phyloP scores from a whole-genome alignment of 2,329 filamentous ascomycete genomes.

The Seiridium cupressi region DNA sequence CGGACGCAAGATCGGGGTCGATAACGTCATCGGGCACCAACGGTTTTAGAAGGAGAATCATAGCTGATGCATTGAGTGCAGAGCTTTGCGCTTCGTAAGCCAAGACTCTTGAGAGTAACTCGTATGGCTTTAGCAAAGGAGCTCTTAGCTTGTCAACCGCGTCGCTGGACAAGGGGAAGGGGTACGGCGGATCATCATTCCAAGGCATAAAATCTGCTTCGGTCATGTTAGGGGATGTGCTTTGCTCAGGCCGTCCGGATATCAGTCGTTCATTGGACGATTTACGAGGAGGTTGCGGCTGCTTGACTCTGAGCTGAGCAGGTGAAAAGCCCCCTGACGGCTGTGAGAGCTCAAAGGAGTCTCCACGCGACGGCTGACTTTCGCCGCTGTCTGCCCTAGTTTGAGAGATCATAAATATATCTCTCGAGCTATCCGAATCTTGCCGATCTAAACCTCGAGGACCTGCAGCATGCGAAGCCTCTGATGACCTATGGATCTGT shows the following conservation, averaged over 20 bases:
- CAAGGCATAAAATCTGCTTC: constrained; percentile 61
- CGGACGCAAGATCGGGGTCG: constrained; percentile 52
- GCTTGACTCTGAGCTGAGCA: constrained; percentile 10
- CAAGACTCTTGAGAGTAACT: constrained; percentile 51
- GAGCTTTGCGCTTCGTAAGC: constrained; percentile 56
- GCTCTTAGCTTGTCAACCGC: constrained; percentile 6
- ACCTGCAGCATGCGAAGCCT: constrained; percentile 14
- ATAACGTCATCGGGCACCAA: constrained; percentile 55
- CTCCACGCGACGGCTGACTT: constrained; percentile 16
- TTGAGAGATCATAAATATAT: constrained; percentile 29
- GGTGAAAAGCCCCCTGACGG: constrained; percentile 9
- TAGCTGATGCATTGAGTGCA: constrained; percentile 58
- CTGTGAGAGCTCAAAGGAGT: constrained; percentile 4
- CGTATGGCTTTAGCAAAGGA: constrained; percentile 53
- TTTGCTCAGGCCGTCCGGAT: constrained; percentile 30
- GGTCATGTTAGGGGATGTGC: constrained; percentile 41
- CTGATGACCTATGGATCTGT: constrained; percentile 29
- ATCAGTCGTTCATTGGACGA: constrained; percentile 10
- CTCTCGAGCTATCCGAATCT: constrained; percentile 21
- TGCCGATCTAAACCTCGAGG: constrained; percentile 16
- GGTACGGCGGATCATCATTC: constrained; percentile 55
- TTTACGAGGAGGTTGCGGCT: constrained; percentile 12
- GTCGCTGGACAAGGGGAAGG: constrained; percentile 37
- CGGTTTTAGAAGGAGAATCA: constrained; percentile 58
- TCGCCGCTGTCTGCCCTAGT: constrained; percentile 25